A percentile compares a stretch with the other conserved stretches of the same genome.
Conservation (phyloP, 768 basidiomycete genomes). For the Rhodosporidiobolus sp. region DNA sequence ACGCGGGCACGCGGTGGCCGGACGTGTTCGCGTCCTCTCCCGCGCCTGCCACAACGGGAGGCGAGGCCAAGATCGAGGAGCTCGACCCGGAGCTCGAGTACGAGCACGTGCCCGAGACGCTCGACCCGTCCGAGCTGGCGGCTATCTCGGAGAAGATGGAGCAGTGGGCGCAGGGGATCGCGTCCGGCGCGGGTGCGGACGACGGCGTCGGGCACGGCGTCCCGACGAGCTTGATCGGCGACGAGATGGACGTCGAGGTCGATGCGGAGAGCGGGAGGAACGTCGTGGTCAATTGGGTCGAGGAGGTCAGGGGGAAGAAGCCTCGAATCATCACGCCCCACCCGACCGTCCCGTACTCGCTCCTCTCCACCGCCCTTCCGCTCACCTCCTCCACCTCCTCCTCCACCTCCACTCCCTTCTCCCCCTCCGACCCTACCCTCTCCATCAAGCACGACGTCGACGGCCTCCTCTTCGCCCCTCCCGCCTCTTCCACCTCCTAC, state of each 20-base stretch:
- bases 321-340: constrained; percentile 42
- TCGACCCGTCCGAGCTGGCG: constrained; percentile 78
- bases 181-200: constrained; percentile 57
- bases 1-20: constrained; percentile 79
- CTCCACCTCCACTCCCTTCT: constrained; percentile 19
- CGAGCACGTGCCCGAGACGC: constrained; percentile 70
- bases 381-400: constrained; percentile 13
- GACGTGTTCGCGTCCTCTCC: constrained; percentile 64
- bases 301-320: constrained; percentile 49
- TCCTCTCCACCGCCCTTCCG: constrained; percentile 72
- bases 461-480: constrained; percentile 59
- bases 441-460: constrained; percentile 71
- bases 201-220: constrained; percentile 55
- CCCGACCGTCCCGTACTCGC: constrained; percentile 11
- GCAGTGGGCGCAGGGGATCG: constrained; percentile 72
- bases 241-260: constrained; percentile 88
- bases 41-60: too few species aligned
- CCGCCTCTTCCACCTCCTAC: constrained; percentile 39
- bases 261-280: constrained; percentile 69
- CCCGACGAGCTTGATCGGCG: constrained; percentile 70
- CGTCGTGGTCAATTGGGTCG: constrained; percentile 67
- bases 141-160: constrained; percentile 75
- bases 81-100: constrained; percentile 46
- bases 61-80: constrained; percentile 48
- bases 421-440: constrained; percentile 50